These are phyloP conservation scores for Suhomyces ambrosiae DNA, from an alignment of 1,139 yeast genomes.

Conservation along the genomic window DNA sequence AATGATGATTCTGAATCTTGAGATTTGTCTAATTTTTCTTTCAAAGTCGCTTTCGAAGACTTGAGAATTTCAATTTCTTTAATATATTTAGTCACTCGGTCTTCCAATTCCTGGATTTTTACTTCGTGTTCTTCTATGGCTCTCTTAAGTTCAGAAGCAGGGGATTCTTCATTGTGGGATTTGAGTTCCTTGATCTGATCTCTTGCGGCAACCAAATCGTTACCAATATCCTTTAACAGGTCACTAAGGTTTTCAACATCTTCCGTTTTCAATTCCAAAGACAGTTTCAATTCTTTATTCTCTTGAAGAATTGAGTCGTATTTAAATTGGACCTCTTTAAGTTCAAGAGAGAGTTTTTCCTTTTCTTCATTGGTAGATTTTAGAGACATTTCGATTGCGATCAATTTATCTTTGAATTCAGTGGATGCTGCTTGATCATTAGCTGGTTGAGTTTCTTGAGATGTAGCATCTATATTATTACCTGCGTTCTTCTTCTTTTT, in stretches of 20 bases:
- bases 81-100: slow-evolving; percentile 10
- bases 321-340: slow-evolving; percentile 7
- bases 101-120: slow-evolving; percentile 11
- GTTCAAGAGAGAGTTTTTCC: slow-evolving; percentile 3
- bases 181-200: slow-evolving; percentile 37
- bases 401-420: slow-evolving; percentile 2
- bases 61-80: slow-evolving; percentile 4
- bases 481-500: slow-evolving; percentile 6
- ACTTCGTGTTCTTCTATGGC: slow-evolving; percentile 12
- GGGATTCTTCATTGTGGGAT: slow-evolving; percentile 7
- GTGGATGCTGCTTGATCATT: neutral
- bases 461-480: neutral
- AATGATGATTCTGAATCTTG: neutral
- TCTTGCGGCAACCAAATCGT: slow-evolving; percentile 65
- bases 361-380: slow-evolving; percentile 4
- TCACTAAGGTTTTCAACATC: slow-evolving; percentile 66
- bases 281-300: slow-evolving; percentile 24
- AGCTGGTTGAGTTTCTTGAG: neutral
- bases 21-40: neutral
- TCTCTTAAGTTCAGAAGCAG: neutral
- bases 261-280: slow-evolving; percentile 38
- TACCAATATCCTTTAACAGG: slow-evolving; percentile 72
- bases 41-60: slow-evolving; percentile 3
- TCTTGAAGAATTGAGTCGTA: slow-evolving; percentile 4
- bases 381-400: slow-evolving; percentile 2